Evolutionary conservation across 805 yeast genomes (phyloP).

Genomic region (Lachancea lanzarotensis): DNA sequence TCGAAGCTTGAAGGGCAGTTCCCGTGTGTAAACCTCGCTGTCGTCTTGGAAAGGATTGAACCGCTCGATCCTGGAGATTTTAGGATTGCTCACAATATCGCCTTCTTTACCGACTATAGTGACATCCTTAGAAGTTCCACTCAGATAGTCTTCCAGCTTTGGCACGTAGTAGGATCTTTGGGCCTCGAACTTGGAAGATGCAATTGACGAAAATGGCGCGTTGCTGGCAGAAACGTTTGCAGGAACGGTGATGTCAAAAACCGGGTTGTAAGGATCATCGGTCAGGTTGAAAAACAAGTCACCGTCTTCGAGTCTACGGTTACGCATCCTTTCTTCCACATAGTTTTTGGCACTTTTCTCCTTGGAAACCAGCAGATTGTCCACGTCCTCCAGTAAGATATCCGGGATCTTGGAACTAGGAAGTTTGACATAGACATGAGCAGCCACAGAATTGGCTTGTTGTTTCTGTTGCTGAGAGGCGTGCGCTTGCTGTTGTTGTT

Average conservation of each 20-base stretch:
- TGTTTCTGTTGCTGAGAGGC: slow-evolving; percentile 16
- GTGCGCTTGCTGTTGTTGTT: slow-evolving; percentile 18
- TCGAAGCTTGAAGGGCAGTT: slow-evolving; percentile 52
- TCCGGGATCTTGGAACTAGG: slow-evolving; percentile 93
- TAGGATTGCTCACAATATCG: slow-evolving; percentile 24
- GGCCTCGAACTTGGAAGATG: slow-evolving; percentile 59
- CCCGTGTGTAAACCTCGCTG: slow-evolving; percentile 32
- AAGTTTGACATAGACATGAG: slow-evolving; percentile 75
- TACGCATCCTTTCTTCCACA: slow-evolving; percentile 77
- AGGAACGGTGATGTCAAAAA: slow-evolving; percentile 59
- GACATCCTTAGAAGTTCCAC: slow-evolving; percentile 24
- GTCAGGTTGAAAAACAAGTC: slow-evolving; percentile 77
- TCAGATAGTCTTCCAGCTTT: slow-evolving; percentile 26
- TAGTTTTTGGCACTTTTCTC: slow-evolving; percentile 72
- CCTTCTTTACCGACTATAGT: slow-evolving; percentile 25
- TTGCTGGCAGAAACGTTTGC: slow-evolving; percentile 51
- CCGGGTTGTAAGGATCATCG: slow-evolving; percentile 81
- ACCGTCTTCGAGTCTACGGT: slow-evolving; percentile 59
- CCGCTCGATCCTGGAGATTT: slow-evolving; percentile 31
- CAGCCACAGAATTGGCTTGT: slow-evolving; percentile 21
- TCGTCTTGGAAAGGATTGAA: slow-evolving; percentile 33
- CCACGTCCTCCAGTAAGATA: slow-evolving; percentile 78
- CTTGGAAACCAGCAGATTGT: slow-evolving; percentile 64
- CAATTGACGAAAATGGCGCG: slow-evolving; percentile 74
- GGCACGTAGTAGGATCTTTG: slow-evolving; percentile 48